Percentiles rank a stretch among this genome's conserved stretches.
Conservation (phyloP, 768 basidiomycete genomes). For the Phylloporus scabripes region DNA sequence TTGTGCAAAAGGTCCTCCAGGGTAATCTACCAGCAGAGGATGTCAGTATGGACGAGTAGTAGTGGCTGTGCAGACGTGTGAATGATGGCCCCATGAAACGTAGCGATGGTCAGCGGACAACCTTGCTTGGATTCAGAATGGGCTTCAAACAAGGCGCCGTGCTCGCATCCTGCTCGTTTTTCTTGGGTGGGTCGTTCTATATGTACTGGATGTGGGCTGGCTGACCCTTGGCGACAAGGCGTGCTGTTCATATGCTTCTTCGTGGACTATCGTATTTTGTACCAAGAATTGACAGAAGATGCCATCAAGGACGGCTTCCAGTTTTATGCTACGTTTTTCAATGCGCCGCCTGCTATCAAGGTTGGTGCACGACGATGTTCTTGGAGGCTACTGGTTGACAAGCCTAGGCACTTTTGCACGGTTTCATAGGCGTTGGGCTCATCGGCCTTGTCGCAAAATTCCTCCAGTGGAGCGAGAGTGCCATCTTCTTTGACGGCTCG, state of each 20-base stretch:
- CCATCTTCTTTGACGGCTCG: constrained; percentile 92
- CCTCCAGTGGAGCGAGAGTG: constrained; percentile 85
- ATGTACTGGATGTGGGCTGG: constrained; percentile 13
- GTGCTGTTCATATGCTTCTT: constrained; percentile 81
- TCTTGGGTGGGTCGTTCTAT: constrained; percentile 59
- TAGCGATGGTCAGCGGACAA: no score
- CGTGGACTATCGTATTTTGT: constrained; percentile 83
- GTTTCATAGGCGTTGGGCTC: constrained; percentile 74
- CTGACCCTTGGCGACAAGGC: constrained; percentile 40
- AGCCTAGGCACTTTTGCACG: constrained; percentile 76
- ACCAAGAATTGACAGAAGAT: constrained; percentile 58
- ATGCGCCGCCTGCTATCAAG: constrained; percentile 91
- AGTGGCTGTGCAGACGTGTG: constrained; percentile 24
- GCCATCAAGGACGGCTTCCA: constrained; percentile 72
- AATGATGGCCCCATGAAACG: no score
- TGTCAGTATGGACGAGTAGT: constrained; percentile 12
- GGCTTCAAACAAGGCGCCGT: constrained; percentile 89
- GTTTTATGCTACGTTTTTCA: constrained; percentile 91
- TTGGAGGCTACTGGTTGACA: neutral
- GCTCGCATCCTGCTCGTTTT: constrained; percentile 82
- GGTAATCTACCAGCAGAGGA: neutral
- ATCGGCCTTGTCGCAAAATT: constrained; percentile 73
- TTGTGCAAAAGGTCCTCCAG: constrained; percentile 61
- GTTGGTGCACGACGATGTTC: constrained; percentile 35
- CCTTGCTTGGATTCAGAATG: constrained; percentile 41